These are phyloP conservation scores for Globisporangium nodosum DNA, from an alignment of 352 stramenopile genomes.

Conservation along the genomic window DNA sequence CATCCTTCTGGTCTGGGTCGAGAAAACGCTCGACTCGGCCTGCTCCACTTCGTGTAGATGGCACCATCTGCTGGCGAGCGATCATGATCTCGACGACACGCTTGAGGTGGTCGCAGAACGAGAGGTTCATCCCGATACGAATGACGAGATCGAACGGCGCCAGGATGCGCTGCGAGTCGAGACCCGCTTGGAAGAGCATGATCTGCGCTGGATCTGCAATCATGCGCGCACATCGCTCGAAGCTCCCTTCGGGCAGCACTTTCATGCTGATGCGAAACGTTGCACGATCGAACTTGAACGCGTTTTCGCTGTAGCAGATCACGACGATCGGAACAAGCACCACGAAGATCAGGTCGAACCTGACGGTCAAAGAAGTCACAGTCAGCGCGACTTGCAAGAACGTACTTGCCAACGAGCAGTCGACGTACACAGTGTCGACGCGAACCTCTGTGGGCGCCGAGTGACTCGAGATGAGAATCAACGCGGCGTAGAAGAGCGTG, in stretches of 20 bases:
- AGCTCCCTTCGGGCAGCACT: slow-evolving; percentile 19
- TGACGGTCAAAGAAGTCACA: not conserved
- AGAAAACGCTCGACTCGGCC: not conserved
- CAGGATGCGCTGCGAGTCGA: slow-evolving; percentile 29
- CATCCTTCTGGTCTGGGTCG: not conserved
- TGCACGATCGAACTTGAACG: slow-evolving; percentile 26
- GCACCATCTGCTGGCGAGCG: not conserved
- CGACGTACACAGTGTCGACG: slow-evolving; percentile 17
- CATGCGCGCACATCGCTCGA: slow-evolving; percentile 28
- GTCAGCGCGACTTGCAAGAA: not conserved
- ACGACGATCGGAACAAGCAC: slow-evolving; percentile 23
- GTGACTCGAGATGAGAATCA: slow-evolving; percentile 4
- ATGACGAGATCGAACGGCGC: slow-evolving; percentile 18
- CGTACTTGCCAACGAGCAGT: not conserved
- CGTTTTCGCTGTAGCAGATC: slow-evolving; percentile 15
- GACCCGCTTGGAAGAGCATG: slow-evolving; percentile 18
- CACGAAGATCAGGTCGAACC: slow-evolving; percentile 27
- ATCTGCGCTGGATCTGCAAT: slow-evolving; percentile 22
- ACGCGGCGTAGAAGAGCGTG: slow-evolving; percentile 10
- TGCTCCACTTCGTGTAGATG: not conserved
- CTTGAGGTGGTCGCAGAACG: slow-evolving; percentile 27
- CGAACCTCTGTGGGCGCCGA: slow-evolving; percentile 23
- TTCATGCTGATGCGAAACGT: slow-evolving; percentile 20
- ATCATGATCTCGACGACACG: slow-evolving; percentile 26
- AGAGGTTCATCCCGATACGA: slow-evolving; percentile 27